Base-by-base conservation (phyloP, 139 green algal species). In the Chlamydomonas applanata region DNA sequence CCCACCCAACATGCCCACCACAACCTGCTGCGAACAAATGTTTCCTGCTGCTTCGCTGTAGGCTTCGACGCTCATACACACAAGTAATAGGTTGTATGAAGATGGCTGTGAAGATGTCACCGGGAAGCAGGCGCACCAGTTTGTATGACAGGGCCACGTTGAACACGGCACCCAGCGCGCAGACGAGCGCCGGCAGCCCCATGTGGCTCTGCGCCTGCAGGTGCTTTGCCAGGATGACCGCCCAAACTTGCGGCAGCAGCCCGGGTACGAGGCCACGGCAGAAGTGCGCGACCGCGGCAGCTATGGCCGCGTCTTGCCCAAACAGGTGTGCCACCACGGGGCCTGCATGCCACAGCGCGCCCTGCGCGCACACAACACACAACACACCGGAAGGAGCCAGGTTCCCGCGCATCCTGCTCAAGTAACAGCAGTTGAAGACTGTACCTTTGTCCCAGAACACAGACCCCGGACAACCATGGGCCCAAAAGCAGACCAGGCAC, bases 141-240 rank as follows among this genome's bases (percentile, higher is more conserved):
- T 62, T 62, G 53, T 66, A 36, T 16, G 25, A 22, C 59, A 19
- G n/a, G 4, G 25, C 59, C 59, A 66, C 3, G 40, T 49, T 49
- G 25, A 27, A 27, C 59, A 66, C 3, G 3, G n/a, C 59, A 25
- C 11, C 27, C 59, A 66, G 20, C n/a, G 29, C 59, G 59, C 29
- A 66, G 4, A 66, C 59, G n/a, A 66, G 24, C n/a, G 59, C 59
- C 20, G 59, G 59, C n/a, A 66, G 59, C 4, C 25, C 20, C 59
- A 66, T 27, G 20, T 66, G 59, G 25, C 20, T 27, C 25, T 66
- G 59, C 25, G 59, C 59, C 25, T 66, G 59, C 11, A 66, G 59
- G 59, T 66, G 59, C 59, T 66, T 66, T 20, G 59, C 25, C 25
- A 66, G 59, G n/a, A 66, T 35, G 59, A 66, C 11, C n/a, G 59